Conservation (phyloP, 1,139 yeast species). For the Blastobotrys petasosporus region DNA sequence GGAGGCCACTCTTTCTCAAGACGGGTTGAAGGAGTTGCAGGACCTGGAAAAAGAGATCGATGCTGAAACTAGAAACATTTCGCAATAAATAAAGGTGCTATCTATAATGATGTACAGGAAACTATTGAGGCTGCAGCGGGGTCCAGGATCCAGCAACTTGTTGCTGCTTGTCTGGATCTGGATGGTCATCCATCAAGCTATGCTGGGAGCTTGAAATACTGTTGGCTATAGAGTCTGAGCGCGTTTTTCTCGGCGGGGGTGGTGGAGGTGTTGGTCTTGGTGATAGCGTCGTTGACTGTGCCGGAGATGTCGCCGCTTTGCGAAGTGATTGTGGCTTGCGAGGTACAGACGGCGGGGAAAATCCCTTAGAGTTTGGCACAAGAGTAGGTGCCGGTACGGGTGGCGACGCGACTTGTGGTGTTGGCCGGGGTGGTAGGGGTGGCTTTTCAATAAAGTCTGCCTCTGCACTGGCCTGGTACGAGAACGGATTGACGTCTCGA, state of each 20-base stretch:
- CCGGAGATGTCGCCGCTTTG: conserved; percentile 1
- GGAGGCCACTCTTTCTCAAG: conserved; percentile 39
- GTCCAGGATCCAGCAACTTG: conserved; percentile 16
- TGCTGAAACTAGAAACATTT: conserved; percentile 6
- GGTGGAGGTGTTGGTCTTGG: conserved; percentile 15
- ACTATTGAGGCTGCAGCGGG: conserved; percentile 19
- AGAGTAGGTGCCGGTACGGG: background rate
- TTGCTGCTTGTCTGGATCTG: conserved; percentile 11
- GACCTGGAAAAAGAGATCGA: conserved; percentile 16
- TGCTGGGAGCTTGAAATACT: background rate
- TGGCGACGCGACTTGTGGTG: conserved; percentile 1
- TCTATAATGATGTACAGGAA: background rate
- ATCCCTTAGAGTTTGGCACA: conserved; percentile 11
- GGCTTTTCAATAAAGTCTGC: conserved; percentile 27
- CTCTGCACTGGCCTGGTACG: conserved; percentile 14
- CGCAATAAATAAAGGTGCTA: background rate
- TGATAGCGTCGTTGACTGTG: conserved; percentile 1
- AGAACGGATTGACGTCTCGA: conserved; percentile 66
- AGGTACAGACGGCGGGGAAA: conserved; percentile 20
- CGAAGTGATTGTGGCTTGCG: conserved; percentile 19
- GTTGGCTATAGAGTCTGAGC: background rate
- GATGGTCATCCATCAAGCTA: conserved; percentile 5
- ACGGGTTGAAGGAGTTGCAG: conserved; percentile 21
- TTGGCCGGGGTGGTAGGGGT: conserved; percentile 23
- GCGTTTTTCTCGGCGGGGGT: conserved; percentile 15